These are phyloP conservation scores for Fagus sylvatica DNA, from an alignment of 306 rosid genomes.

Conservation along the genomic window DNA sequence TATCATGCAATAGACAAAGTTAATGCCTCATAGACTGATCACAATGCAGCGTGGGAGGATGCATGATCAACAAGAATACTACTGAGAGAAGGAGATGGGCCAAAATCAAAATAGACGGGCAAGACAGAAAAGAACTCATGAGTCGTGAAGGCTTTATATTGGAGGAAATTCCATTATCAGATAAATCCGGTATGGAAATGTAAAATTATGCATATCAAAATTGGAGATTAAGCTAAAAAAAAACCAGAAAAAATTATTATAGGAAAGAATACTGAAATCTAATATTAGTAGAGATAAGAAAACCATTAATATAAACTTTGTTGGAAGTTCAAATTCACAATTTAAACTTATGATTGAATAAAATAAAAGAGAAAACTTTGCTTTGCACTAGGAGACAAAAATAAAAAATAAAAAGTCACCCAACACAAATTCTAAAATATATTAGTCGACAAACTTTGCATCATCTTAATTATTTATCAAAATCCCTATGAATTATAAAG, in stretches of 20 bases:
- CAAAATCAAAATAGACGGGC: neutral
- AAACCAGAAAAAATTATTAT: neutral
- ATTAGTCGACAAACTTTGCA: neutral
- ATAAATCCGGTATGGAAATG: neutral
- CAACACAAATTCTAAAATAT: neutral
- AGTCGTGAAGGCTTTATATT: neutral
- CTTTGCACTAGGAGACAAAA: neutral
- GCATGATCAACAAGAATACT: constrained; percentile 22
- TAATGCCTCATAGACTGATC: too few species aligned
- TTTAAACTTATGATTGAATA: neutral
- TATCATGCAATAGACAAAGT: too few species aligned
- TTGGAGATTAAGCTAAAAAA: neutral
- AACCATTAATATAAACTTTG: neutral
- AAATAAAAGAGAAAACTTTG: neutral
- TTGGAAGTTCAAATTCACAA: neutral
- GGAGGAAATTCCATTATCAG: neutral
- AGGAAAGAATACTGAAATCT: constrained; percentile 3
- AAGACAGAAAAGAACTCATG: neutral
- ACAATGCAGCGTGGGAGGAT: constrained; percentile 4
- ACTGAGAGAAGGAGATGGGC: constrained; percentile 11
- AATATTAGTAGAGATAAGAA: neutral
- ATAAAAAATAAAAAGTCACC: constrained; percentile 16
- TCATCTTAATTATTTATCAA: neutral
- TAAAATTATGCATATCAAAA: neutral
- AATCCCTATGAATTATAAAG: neutral